Base-by-base conservation (phyloP, 2,329 filamentous ascomycete species). In the Coniella vitis region DNA sequence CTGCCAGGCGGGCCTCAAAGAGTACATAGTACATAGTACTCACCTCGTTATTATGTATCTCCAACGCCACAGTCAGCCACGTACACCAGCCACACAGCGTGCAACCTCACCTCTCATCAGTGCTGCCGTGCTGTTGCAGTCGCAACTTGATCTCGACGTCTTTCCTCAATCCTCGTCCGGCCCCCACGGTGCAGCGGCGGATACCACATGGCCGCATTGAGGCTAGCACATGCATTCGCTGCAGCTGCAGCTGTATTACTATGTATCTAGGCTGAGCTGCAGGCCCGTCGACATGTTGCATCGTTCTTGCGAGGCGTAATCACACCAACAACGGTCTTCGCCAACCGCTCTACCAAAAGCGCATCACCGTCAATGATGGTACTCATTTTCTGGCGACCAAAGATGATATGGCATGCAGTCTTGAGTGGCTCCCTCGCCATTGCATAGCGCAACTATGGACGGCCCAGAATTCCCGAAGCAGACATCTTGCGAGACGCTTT, bases 261-360 rank as follows among this genome's bases (percentile, higher is more conserved):
- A n/a, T n/a, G 46, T 40, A 52, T 32, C 43, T 32, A 42, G 46
- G 50, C 46, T 52, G 50, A 52, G 46, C 32, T 29, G 50, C 41
- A 49, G 50, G 42, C 49, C n/a, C 45, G 41, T 14, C 41, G 20
- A 19, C 13, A 7, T 35, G 45, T 34, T 21, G 38, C 38, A 41
- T 5, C 10, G 10, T 31, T 19, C 34, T 32, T 42, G 38, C 46
- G 42, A 42, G 38, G 46, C 39, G 42, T 42, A 32, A 42, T 39
- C 22, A 42, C 40, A 10, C 42, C 32, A 29, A 13, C 35, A 20
- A 29, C 42, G 32, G 31, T 9, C n/a, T 21, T 31, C 37, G 38
- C 49, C 46, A 45, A 49, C 49, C 25, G 22, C 34, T n/a, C 47
- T 36, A 19, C 32, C 41, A 39, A 17, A 38, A 46, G 42, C 34